phyloP scores from a whole-genome alignment of 805 yeast genomes.

The Candida oleophila region DNA sequence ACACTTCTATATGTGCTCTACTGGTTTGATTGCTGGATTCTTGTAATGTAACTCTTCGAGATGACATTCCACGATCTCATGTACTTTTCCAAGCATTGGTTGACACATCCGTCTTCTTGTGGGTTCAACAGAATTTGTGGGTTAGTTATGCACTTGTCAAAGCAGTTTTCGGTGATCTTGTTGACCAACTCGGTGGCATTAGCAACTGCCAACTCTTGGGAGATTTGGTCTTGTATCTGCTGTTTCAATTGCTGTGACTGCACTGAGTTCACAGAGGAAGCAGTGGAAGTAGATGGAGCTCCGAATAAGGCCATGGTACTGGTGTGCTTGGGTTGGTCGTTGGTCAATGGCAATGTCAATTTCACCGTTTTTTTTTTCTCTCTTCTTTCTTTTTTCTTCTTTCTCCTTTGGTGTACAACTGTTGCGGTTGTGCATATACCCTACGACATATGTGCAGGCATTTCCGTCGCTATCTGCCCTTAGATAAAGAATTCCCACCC shows the following conservation, averaged over 20 bases:
- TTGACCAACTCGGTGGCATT: conserved; percentile 86
- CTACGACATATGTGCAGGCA: no score
- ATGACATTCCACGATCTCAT: conserved; percentile 89
- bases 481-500: no score
- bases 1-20: not conserved
- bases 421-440: no score
- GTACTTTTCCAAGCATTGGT: conserved; percentile 80
- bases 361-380: no score
- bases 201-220: conserved; percentile 85
- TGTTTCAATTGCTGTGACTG: conserved; percentile 51
- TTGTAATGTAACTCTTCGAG: conserved; percentile 70
- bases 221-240: conserved; percentile 66
- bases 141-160: conserved; percentile 66
- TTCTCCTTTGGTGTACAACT: no score
- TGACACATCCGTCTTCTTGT: conserved; percentile 65
- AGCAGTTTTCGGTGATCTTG: conserved; percentile 84
- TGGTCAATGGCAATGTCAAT: not conserved
- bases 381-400: no score
- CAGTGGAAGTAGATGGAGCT: conserved; percentile 14
- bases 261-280: conserved; percentile 6
- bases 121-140: conserved; percentile 54
- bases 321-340: not conserved
- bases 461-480: no score
- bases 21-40: conserved; percentile 58
- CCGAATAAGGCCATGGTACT: conserved; percentile 25